Conservation (phyloP, 345 rosid genomes). For the Citrus cavaleriei region DNA sequence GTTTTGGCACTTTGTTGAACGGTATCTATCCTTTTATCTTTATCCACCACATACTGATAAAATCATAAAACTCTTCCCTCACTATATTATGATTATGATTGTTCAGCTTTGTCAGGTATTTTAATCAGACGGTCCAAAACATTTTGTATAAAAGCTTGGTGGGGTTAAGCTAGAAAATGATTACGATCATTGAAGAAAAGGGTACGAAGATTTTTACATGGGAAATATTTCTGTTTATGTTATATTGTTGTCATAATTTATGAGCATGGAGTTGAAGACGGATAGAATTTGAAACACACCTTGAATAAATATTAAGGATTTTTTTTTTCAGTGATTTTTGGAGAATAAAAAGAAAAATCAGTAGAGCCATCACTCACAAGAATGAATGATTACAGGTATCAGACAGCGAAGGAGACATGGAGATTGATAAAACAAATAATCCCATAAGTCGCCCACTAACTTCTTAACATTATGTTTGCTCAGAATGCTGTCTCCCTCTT, state of each 20-base stretch:
- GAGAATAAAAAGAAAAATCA: no score
- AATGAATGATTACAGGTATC: conserved; percentile 30
- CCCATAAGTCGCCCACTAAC: conserved; percentile 36
- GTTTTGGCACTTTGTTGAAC: conserved; percentile 29
- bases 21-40: background rate
- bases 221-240: conserved; percentile 8
- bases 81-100: background rate
- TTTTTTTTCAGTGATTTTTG: no score
- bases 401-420: conserved; percentile 42
- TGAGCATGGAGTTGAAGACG: background rate
- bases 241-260: background rate
- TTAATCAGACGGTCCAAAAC: conserved; percentile 21
- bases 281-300: no score
- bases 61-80: background rate
- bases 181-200: background rate
- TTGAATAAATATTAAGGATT: no score
- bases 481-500: conserved; percentile 22
- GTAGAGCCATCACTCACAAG: conserved; percentile 17
- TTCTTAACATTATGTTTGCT: conserved; percentile 18
- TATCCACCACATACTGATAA: background rate
- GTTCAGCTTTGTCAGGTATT: conserved; percentile 16
- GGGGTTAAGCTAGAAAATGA: background rate
- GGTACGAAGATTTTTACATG: background rate
- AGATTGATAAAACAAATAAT: conserved; percentile 35
- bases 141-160: background rate